Conservation (phyloP, 2,329 filamentous ascomycete genomes). For the Fonsecaea erecta region DNA sequence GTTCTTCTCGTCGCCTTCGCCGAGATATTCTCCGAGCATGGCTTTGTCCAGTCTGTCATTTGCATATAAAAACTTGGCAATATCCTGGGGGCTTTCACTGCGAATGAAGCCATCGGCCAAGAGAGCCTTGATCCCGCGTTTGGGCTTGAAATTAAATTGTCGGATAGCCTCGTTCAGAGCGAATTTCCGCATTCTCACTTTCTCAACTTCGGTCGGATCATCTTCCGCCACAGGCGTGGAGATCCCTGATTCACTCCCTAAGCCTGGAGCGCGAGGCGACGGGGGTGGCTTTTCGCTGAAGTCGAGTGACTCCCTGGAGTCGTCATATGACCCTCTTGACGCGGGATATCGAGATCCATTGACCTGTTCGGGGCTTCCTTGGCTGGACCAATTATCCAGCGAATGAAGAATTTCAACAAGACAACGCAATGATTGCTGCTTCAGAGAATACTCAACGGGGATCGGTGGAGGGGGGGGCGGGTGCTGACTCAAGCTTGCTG, state of each 20-base stretch:
- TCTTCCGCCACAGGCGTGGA: constrained; percentile 78
- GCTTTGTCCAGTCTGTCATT: constrained; percentile 90
- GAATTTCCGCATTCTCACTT: constrained; percentile 90
- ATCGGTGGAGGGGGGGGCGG: constrained; percentile 58
- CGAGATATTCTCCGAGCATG: constrained; percentile 89
- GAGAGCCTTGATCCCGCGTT: constrained; percentile 84
- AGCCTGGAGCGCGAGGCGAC: constrained; percentile 65
- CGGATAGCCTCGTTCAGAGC: constrained; percentile 85
- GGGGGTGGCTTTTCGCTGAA: constrained; percentile 55
- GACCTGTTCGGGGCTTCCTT: constrained; percentile 60
- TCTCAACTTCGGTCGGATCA: constrained; percentile 91
- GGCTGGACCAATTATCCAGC: constrained; percentile 88
- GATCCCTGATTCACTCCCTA: constrained; percentile 60
- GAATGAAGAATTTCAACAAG: constrained; percentile 87
- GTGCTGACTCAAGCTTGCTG: constrained; percentile 68
- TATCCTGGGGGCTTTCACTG: constrained; percentile 76
- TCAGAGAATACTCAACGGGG: constrained; percentile 88
- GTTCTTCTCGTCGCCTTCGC: constrained; percentile 89
- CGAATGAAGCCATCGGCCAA: constrained; percentile 85
- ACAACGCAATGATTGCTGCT: constrained; percentile 84
- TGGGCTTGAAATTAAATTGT: constrained; percentile 98
- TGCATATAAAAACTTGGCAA: constrained; percentile 78
- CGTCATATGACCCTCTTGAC: constrained; percentile 60
- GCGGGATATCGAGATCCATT: constrained; percentile 46
- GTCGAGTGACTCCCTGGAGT: constrained; percentile 76